Evolutionary conservation across 2,329 filamentous ascomycete species (phyloP), one percentile per base, ranked within the genome.

Genomic region (Hypomyces perniciosus): DNA sequence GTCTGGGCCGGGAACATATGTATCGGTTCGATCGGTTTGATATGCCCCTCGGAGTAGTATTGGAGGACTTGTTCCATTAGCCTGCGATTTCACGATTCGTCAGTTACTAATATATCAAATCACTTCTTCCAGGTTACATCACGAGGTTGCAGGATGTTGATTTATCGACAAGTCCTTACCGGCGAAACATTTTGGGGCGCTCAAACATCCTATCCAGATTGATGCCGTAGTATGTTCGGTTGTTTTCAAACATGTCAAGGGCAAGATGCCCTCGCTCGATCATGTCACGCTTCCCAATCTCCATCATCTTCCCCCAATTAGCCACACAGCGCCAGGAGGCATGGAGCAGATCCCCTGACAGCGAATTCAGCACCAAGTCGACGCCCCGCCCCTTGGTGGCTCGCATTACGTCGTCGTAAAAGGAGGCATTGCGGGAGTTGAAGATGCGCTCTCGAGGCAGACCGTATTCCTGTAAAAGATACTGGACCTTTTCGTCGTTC

Each of bases 261-360:
- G 69, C 67, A 4, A 80, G 63, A 5, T 64, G 58, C 2, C 65
- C 68, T 26, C 69, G 66, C 1, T 67, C 66, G 1, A 67, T 56
- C 2, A 75, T 61, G 42, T 76, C 72, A 5, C 66, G 59, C 54
- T 71, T 72, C 6, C 72, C 72, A n/a, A 77, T 68, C 47, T 78
- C 74, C 0, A 77, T 50, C 61, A 79, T 70, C 3, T 59, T 65
- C 0, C 73, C 75, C 43, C 69, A 73, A 5, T 64, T 57, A 1
- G 74, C 72, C 3, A 79, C 61, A 42, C 72, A 75, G 1, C 66
- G 53, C 72, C 70, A 78, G 0, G 69, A 67, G 3, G 68, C 65
- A 13, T 70, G 69, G 0, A 77, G 59, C 0, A 69, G 54, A 10
- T 74, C 69, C 0, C 71, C 70, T 0, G 71, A 64, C 0, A 73